Percentiles rank a stretch among this genome's conserved stretches.
These are phyloP conservation scores for Cyclaneusma minus DNA, from an alignment of 2,329 filamentous ascomycete species.

Conservation along the genomic window DNA sequence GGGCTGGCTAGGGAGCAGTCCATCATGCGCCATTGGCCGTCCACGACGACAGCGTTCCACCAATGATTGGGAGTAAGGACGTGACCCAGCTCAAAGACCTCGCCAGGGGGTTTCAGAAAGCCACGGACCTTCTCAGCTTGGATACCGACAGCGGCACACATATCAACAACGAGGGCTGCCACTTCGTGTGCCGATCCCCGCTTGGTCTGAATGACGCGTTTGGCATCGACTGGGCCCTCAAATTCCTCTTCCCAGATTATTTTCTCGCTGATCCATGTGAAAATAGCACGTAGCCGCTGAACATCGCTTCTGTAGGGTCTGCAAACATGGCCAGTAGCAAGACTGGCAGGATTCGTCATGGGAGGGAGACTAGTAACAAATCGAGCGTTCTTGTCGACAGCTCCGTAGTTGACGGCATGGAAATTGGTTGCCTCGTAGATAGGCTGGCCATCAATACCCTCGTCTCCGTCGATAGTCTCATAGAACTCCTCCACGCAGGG, in stretches of 20 bases:
- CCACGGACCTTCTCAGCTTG: constrained; percentile 77
- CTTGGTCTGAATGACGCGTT: constrained; percentile 69
- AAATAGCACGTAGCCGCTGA: constrained; percentile 83
- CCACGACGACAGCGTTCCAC: constrained; percentile 91
- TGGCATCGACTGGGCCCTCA: constrained; percentile 65
- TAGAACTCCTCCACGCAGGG: constrained; percentile 82
- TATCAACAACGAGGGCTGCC: constrained; percentile 73
- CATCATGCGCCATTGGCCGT: constrained; percentile 92
- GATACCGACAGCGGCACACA: constrained; percentile 82
- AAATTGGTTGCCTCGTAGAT: constrained; percentile 77
- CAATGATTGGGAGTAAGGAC: constrained; percentile 87
- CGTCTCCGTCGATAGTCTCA: constrained; percentile 75
- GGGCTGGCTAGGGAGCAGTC: constrained; percentile 86
- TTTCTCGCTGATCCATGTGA: constrained; percentile 94
- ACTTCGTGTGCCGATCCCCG: constrained; percentile 82
- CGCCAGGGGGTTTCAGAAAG: constrained; percentile 81
- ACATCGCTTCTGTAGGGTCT: constrained; percentile 89
- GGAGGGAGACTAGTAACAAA: constrained; percentile 76
- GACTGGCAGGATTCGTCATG: constrained; percentile 62
- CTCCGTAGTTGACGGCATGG: constrained; percentile 57
- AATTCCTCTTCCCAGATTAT: constrained; percentile 93
- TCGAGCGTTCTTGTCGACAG: constrained; percentile 91
- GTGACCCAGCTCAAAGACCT: constrained; percentile 63
- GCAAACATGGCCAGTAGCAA: constrained; percentile 87
- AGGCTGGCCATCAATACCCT: constrained; percentile 70